Percentiles rank a stretch among this genome's conserved stretches.
Conservation (phyloP, 177 flowering plant genomes). For the Vitis hybrid region DNA sequence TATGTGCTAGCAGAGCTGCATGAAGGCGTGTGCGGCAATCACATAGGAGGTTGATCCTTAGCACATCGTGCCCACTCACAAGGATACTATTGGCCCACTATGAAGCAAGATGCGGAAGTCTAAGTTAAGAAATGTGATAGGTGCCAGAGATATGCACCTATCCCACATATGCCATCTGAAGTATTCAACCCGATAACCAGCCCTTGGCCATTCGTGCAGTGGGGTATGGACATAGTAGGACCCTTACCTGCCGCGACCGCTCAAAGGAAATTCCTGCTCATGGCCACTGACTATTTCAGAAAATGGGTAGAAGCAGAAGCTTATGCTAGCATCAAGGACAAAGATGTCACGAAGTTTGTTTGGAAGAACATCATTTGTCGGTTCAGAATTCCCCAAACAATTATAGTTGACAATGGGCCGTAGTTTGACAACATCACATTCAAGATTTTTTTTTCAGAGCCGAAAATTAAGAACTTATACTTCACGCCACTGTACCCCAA, state of each 20-base stretch:
- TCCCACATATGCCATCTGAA: accelerated
- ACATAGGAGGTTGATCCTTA: accelerated
- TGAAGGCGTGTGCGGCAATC: too few relatives aligned
- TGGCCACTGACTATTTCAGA: too few relatives aligned
- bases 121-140: too few relatives aligned
- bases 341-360: too few relatives aligned
- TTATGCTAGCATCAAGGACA: too few relatives aligned
- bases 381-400: accelerated
- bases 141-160: accelerated
- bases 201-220: accelerated
- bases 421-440: accelerated
- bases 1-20: accelerated
- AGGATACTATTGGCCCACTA: too few relatives aligned
- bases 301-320: too few relatives aligned
- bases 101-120: accelerated
- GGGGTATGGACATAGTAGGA: too few relatives aligned
- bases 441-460: accelerated
- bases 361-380: too few relatives aligned
- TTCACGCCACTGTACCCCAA: accelerated
- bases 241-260: accelerated
- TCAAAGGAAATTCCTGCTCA: accelerated
- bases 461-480: too few relatives aligned
- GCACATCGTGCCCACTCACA: too few relatives aligned
- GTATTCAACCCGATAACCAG: accelerated
- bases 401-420: accelerated